Percentiles rank a stretch among this genome's conserved stretches.
Conservation (phyloP, 2,329 filamentous ascomycete genomes). For the Cercospora sp. region DNA sequence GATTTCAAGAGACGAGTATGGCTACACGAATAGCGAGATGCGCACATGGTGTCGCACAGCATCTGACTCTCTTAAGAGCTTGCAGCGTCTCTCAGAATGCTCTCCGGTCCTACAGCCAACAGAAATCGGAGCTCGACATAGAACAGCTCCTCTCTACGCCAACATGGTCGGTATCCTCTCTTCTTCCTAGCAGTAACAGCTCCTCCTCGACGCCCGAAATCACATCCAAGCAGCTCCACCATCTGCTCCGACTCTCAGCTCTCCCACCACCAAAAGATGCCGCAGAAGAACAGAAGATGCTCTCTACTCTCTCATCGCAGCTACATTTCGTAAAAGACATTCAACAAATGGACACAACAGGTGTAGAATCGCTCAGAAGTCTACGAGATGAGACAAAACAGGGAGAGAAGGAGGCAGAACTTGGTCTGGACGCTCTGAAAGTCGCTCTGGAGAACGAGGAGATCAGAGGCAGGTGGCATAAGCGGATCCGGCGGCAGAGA, state of each 20-base stretch:
- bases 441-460: slow-evolving; percentile 62
- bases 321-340: slow-evolving; percentile 88
- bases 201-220: slow-evolving; percentile 48
- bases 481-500: slow-evolving; percentile 51
- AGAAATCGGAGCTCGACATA: slow-evolving; percentile 28
- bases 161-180: slow-evolving; percentile 78
- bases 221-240: slow-evolving; percentile 68
- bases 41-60: neutral
- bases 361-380: slow-evolving; percentile 70
- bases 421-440: slow-evolving; percentile 59
- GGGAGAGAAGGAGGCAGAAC: slow-evolving; percentile 57
- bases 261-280: slow-evolving; percentile 68
- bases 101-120: neutral
- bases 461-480: slow-evolving; percentile 55
- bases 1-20: neutral
- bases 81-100: neutral
- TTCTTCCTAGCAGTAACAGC: slow-evolving; percentile 56
- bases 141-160: slow-evolving; percentile 62
- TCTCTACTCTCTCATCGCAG: slow-evolving; percentile 74
- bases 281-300: slow-evolving; percentile 68
- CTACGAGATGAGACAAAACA: slow-evolving; percentile 75
- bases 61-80: neutral
- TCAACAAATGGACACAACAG: slow-evolving; percentile 72
- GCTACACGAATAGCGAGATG: neutral
- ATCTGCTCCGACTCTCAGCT: slow-evolving; percentile 85